phyloP scores from a whole-genome alignment of 148 eudicot genomes.

The Amaranthus hypochondriacus region DNA sequence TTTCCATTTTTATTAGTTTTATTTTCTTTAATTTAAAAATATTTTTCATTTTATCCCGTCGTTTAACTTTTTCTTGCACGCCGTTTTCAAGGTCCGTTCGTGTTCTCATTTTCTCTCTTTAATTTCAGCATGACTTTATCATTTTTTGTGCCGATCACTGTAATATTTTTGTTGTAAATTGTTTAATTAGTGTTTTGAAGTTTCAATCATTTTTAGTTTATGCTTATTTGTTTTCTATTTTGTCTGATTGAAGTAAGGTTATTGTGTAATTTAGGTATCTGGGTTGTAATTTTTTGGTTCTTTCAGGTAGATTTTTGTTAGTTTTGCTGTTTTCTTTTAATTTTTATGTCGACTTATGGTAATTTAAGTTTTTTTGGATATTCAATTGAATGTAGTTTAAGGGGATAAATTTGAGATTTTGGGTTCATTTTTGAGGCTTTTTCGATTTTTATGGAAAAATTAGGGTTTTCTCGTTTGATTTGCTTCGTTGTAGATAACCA shows the following conservation, averaged over 20 bases:
- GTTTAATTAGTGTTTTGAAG: not conserved
- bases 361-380: conserved; percentile 8
- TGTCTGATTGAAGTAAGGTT: conserved; percentile 5
- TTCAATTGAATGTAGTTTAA: not conserved
- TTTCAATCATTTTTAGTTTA: not conserved
- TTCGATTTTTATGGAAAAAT: not conserved
- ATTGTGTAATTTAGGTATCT: not conserved
- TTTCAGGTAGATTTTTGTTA: conserved; percentile 8
- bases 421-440: not conserved
- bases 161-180: not conserved
- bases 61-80: conserved; percentile 17
- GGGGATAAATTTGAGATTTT: conserved; percentile 7
- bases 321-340: conserved; percentile 5
- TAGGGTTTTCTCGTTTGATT: not conserved
- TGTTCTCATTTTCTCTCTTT: conserved; percentile 1
- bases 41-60: not conserved
- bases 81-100: conserved; percentile 30
- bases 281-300: conserved; percentile 10
- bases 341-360: conserved; percentile 17
- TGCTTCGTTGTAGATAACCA: not conserved
- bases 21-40: not conserved
- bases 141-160: conserved; percentile 17
- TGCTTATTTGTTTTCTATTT: not conserved
- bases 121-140: conserved; percentile 10
- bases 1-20: not conserved